Percentiles rank a stretch among this genome's conserved stretches.
Evolutionary conservation across 257 asterid genomes (phyloP).

Genomic region (Jasminum sambac): DNA sequence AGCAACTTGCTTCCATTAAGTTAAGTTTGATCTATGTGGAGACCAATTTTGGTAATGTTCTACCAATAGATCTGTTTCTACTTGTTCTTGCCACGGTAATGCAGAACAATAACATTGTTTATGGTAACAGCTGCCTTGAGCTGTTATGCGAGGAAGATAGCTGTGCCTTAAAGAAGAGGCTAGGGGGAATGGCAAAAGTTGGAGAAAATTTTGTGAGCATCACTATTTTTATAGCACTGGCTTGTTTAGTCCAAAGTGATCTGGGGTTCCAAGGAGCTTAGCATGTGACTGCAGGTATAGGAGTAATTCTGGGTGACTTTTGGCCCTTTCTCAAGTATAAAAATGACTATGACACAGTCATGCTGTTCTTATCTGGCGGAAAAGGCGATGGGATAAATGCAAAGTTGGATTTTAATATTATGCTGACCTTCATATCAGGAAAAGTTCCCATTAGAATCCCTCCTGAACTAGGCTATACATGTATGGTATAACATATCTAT

Average conservation of each 20-base stretch:
- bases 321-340: slow-evolving; percentile 6
- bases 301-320: slow-evolving; percentile 7
- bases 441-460: not conserved
- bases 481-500: not conserved
- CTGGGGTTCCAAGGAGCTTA: slow-evolving; percentile 6
- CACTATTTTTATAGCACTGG: not conserved
- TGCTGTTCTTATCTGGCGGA: slow-evolving; percentile 4
- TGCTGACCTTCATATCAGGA: not conserved
- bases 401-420: not conserved
- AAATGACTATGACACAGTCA: not conserved
- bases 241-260: not conserved
- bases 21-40: not conserved
- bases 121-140: not conserved
- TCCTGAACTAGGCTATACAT: not conserved
- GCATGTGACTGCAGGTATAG: slow-evolving; percentile 2
- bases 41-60: not conserved
- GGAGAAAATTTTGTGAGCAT: not conserved
- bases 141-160: not conserved
- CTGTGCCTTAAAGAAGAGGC: slow-evolving; percentile 7
- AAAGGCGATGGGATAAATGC: not conserved
- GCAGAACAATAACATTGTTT: not conserved
- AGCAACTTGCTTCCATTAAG: not conserved
- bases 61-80: slow-evolving; percentile 1
- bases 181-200: not conserved
- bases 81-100: not conserved